Percentiles rank a stretch among this genome's conserved stretches.
phyloP scores from a whole-genome alignment of 805 yeast species.

The Huiozyma naganishii region DNA sequence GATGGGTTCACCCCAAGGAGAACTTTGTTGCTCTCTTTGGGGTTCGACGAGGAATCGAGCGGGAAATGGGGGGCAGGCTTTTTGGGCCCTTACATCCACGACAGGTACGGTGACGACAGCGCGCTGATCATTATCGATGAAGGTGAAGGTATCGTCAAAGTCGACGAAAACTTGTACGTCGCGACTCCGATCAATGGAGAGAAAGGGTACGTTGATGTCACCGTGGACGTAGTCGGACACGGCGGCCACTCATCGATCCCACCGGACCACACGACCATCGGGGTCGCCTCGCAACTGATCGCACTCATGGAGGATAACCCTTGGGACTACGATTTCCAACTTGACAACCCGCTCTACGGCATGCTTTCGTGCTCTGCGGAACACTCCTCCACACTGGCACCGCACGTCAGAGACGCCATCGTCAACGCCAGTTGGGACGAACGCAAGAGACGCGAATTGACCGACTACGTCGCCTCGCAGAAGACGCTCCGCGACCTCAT shows the following conservation, averaged over 20 bases:
- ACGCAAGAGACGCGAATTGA: constrained; percentile 29
- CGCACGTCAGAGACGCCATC: constrained; percentile 16
- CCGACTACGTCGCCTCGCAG: constrained; percentile 14
- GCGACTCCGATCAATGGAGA: constrained; percentile 50
- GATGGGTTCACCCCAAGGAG: constrained; percentile 49
- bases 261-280: constrained; percentile 73
- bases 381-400: constrained; percentile 25
- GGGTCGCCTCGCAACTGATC: constrained; percentile 53
- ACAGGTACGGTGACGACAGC: constrained; percentile 50
- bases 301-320: constrained; percentile 47
- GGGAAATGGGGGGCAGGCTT: constrained; percentile 52
- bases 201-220: constrained; percentile 48
- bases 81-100: constrained; percentile 36
- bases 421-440: constrained; percentile 25
- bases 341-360: constrained; percentile 49
- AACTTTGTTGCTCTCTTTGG: constrained; percentile 53
- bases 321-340: constrained; percentile 26
- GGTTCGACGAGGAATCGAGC: constrained; percentile 70
- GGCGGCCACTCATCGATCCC: constrained; percentile 83
- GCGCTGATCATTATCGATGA: constrained; percentile 64
- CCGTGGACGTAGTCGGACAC: constrained; percentile 41
- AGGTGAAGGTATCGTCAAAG: constrained; percentile 33
- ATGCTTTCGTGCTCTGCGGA: constrained; percentile 54
- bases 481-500: constrained; percentile 30
- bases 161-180: constrained; percentile 36